Base-by-base conservation (phyloP, 805 yeast genomes). In the Candida yuanshanica region DNA sequence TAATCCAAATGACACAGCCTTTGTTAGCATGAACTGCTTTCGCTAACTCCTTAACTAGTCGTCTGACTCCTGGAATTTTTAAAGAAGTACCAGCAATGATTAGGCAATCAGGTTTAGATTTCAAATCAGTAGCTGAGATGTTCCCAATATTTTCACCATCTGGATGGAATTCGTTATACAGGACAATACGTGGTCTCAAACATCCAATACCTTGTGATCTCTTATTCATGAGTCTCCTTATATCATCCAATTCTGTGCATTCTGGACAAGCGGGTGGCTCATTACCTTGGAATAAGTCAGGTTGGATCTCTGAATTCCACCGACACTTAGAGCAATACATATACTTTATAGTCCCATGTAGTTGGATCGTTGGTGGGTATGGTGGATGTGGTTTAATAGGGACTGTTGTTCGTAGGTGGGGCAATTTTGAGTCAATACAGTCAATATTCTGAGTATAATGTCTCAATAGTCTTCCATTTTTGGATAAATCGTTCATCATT, bases 381-480 rank as follows among this genome's bases (percentile, higher is more conserved):
- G 66, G 79, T 50, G 45, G 58, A 8, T 57, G 68, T 59, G 44
- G 50, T 29, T 55, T 62, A 23, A 80, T 61, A 2, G 85, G 84
- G 1, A 69, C 68, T 20, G 64, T 60, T 0, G 84, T 77, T 20
- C 60, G 60, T 41, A 81, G 56, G 44, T 69, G 49, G 2, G 72
- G 60, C 26, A 83, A 72, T 50, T 75, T 72, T 10, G 74, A 64
- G 53, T 89, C 96, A 37, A 89, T 66, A 36, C 88, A 77, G 62
- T 89, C 96, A 43, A 89, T 86, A 55, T 89, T 89, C 55, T 89
- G 96, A 0, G 96, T 86, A 58, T 89, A 89, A 42, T 89, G 68
- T 50, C 96, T 67, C 44, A 78, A 64, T 26, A 89, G 65, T 53
- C 89, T 71, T 26, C 79, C 79, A 43, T 80, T 79, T 14, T 65